These are phyloP conservation scores for Apiotrichum veenhuisii DNA, from an alignment of 1,284 basidiomycete genomes.

Conservation along the genomic window DNA sequence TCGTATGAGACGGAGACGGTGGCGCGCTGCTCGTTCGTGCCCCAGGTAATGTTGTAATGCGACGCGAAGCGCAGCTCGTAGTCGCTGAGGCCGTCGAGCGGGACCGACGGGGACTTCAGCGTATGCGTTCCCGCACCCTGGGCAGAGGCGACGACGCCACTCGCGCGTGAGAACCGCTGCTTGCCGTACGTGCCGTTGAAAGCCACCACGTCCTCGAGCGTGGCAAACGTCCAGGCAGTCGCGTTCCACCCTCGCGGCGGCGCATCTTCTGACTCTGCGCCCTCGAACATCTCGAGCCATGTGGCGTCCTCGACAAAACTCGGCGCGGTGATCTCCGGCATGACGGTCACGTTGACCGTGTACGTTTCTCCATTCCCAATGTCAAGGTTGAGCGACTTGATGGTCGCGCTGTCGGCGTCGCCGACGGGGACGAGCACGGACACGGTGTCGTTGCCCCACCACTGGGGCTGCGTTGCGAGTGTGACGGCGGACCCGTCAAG, in stretches of 20 bases:
- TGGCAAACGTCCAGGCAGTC: slow-evolving; percentile 1
- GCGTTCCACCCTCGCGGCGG: not conserved
- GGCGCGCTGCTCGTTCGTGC: not conserved
- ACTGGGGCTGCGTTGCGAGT: not conserved
- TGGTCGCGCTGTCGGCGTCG: not conserved
- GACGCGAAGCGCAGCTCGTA: slow-evolving; percentile 8
- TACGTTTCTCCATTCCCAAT: not conserved
- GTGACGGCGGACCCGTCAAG: not conserved
- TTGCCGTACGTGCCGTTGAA: not conserved
- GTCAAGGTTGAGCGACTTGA: not conserved
- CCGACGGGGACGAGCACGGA: not conserved
- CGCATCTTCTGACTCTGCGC: not conserved
- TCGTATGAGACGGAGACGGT: not conserved
- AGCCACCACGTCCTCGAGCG: not conserved
- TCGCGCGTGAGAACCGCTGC: slow-evolving; percentile 2
- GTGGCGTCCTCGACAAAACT: not conserved
- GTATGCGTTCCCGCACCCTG: not conserved
- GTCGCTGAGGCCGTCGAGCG: not conserved
- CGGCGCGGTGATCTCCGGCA: not conserved
- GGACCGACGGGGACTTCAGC: not conserved
- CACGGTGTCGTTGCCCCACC: not conserved
- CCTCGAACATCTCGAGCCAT: slow-evolving; percentile 8
- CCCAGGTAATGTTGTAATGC: slow-evolving; percentile 5
- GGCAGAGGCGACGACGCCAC: slow-evolving; percentile 1
- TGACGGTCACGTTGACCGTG: slow-evolving; percentile 1